Base-by-base conservation (phyloP, 371 early-diverging fungal species). In the Zancudomyces culisetae region DNA sequence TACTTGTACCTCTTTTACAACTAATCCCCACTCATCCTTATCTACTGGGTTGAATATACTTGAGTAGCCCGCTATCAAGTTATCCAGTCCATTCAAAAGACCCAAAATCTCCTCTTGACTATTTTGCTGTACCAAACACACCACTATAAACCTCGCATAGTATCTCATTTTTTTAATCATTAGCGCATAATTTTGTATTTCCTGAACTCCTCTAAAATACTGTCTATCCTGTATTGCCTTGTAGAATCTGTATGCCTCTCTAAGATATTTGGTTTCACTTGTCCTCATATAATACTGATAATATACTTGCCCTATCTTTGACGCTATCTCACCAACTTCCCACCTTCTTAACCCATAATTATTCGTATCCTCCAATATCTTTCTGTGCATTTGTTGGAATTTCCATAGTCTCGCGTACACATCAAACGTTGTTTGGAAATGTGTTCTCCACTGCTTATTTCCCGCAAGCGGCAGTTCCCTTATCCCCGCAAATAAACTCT, bases 311-410 rank as follows among this genome's bases (percentile, higher is more conserved):
- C 94, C 98, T 57, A 97, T 93, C 60, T 97, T 97, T 47, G 90
- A 90, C 2, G 96, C 94, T 45, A 93, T 87, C 59, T 97, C 98
- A 26, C 98, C 98, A 51, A 97, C 89, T 63, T 95, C 95, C 83
- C 87, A 90, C 12, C 98, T 79, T 60, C 92, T 91, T 47, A 97
- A 65, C 1, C 90, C 93, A 64, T 93, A 92, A 49, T 83, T 77
- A 28, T 78, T 81, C 40, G 81, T 77, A 60, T 85, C 80, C 61
- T 91, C 95, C 27, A 94, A 63, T 0, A 87, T 67, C 15, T 78
- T 62, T 42, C 50, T 49, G 62, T 97, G 83, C 45, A 75, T 70
- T 62, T 88, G 93, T 59, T 97, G 96, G 56, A 87, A 92, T 64
- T 85, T 83, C 98, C 98, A 97, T 1, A 49, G n/a, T 28, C 39